Conservation (phyloP, 441 rosid genomes). For the Raphanus hybrid region DNA sequence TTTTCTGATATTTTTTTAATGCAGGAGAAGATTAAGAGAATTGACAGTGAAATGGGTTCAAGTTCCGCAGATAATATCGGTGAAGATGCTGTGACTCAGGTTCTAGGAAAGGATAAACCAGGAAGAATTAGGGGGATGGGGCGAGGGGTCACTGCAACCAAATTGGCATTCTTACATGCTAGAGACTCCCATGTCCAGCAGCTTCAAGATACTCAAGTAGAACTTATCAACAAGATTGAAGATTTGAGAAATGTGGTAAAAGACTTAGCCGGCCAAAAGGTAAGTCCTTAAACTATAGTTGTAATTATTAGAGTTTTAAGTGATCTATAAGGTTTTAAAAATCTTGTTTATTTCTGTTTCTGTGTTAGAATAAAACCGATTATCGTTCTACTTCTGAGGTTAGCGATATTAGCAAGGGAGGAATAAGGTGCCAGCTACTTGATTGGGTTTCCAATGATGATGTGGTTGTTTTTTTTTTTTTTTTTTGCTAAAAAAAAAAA, state of each 20-base stretch:
- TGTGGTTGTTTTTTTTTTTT: not conserved
- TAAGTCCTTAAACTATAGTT: too few relatives aligned
- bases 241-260: too few relatives aligned
- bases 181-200: not conserved
- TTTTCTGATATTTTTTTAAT: too few relatives aligned
- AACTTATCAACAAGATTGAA: not conserved
- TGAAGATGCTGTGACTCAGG: conserved; percentile 13
- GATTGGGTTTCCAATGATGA: too few relatives aligned
- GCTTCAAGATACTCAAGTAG: not conserved
- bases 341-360: too few relatives aligned
- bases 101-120: not conserved
- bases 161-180: not conserved
- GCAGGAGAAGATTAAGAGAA: not conserved
- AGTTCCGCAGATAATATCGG: not conserved
- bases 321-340: too few relatives aligned
- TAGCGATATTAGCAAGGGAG: too few relatives aligned
- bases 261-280: not conserved
- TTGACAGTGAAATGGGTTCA: not conserved
- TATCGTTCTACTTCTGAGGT: too few relatives aligned
- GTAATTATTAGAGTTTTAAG: too few relatives aligned
- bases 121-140: not conserved
- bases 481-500: too few relatives aligned
- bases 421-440: too few relatives aligned
- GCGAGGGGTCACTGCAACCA: not conserved
- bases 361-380: too few relatives aligned